A percentile compares a stretch with the other conserved stretches of the same genome.
These are phyloP conservation scores for Thraustochytrium striatum DNA, from an alignment of 352 stramenopile species.

Conservation along the genomic window DNA sequence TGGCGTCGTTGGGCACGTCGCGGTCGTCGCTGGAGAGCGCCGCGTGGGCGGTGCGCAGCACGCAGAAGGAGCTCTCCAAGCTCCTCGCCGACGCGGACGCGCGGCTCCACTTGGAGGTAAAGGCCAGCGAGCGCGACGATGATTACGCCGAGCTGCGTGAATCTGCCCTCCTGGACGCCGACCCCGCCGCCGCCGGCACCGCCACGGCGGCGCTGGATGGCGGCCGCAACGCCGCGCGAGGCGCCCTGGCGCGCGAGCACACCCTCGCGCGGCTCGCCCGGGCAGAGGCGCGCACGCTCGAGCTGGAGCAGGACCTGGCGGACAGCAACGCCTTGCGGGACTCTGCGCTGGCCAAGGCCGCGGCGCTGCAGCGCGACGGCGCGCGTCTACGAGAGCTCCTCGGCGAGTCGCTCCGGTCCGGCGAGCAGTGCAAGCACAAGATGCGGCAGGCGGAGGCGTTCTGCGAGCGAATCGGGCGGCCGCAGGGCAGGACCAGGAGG, in stretches of 20 bases:
- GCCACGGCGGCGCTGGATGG: background rate
- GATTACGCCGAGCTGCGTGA: too few relatives aligned
- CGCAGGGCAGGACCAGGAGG: background rate
- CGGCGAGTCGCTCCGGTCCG: background rate
- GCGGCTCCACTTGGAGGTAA: background rate
- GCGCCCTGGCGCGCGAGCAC: background rate
- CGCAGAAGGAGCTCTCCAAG: slow-evolving; percentile 26
- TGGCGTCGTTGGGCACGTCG: too few relatives aligned
- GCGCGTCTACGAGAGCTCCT: background rate
- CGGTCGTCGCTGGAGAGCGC: background rate
- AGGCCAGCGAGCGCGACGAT: slow-evolving; percentile 2
- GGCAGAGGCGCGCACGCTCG: background rate
- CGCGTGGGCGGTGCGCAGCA: slow-evolving; percentile 2
- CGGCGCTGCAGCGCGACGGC: background rate
- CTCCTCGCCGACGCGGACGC: slow-evolving; percentile 28
- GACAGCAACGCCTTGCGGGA: slow-evolving; percentile 14
- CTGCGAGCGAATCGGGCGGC: background rate
- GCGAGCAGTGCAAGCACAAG: slow-evolving; percentile 14
- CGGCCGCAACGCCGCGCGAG: background rate
- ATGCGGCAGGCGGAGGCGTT: slow-evolving; percentile 26
- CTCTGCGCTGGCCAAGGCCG: background rate
- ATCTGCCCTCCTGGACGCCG: too few relatives aligned
- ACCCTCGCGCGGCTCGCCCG: background rate
- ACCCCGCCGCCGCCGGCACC: background rate
- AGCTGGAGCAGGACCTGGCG: background rate